Evolutionary conservation across 805 yeast genomes (phyloP).

Genomic region (Debaryomyces hansenii): DNA sequence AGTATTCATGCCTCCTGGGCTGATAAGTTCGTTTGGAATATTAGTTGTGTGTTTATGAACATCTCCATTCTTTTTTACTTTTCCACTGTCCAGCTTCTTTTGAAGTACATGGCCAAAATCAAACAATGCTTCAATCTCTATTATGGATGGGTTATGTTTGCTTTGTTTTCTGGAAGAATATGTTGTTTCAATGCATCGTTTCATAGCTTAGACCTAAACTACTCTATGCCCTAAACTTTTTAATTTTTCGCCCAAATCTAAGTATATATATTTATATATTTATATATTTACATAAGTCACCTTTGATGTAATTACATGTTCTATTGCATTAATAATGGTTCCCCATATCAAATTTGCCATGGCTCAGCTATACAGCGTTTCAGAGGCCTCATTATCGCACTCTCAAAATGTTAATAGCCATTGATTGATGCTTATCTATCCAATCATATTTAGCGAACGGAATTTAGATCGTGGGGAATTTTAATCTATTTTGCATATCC

Average conservation of each 20-base stretch:
- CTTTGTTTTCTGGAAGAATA: not conserved
- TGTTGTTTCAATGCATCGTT: not conserved
- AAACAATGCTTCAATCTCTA: slow-evolving; percentile 2
- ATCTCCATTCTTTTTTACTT: not conserved
- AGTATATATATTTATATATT: not conserved
- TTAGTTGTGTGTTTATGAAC: no score
- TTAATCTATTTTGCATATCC: no score
- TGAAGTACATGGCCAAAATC: slow-evolving; percentile 1
- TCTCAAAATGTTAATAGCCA: no score
- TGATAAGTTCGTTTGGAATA: no score
- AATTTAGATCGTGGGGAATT: no score
- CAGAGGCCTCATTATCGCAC: not conserved
- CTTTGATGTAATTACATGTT: not conserved
- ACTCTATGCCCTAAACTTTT: not conserved
- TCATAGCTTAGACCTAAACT: not conserved
- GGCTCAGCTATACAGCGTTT: not conserved
- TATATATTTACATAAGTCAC: not conserved
- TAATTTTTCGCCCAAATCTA: not conserved
- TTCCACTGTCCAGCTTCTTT: not conserved
- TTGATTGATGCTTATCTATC: not conserved
- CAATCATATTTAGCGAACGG: not conserved
- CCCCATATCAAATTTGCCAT: not conserved
- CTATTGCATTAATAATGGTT: not conserved
- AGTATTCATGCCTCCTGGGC: not conserved
- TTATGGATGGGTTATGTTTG: not conserved